Conservation (phyloP, 768 basidiomycete genomes). For the Grammothele lineata region DNA sequence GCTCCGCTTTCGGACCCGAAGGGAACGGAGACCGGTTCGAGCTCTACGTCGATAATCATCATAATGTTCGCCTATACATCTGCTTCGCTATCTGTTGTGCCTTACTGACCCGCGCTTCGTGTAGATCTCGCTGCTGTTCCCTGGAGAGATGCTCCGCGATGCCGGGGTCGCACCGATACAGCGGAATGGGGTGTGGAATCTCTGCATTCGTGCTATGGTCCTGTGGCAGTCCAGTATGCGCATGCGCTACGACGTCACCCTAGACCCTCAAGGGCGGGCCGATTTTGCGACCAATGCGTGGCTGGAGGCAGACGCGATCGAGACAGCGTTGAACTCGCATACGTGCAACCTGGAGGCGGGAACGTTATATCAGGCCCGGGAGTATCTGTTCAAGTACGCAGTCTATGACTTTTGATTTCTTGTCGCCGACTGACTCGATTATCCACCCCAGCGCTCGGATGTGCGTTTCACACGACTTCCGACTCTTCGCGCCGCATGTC, state of each 20-base stretch:
- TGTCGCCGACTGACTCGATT: too few relatives aligned
- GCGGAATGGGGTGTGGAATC: constrained; percentile 69
- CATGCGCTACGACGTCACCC: constrained; percentile 41
- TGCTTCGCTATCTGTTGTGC: neutral
- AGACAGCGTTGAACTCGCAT: constrained; percentile 56
- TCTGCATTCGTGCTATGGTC: constrained; percentile 62
- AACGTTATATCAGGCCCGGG: constrained; percentile 63
- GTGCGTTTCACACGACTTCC: constrained; percentile 66
- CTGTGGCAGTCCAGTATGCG: constrained; percentile 70
- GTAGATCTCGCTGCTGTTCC: constrained; percentile 66
- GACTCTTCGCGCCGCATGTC: constrained; percentile 54
- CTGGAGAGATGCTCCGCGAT: constrained; percentile 51
- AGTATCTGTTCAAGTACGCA: constrained; percentile 71
- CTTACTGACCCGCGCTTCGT: neutral
- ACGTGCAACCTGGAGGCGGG: constrained; percentile 62
- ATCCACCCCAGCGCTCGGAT: constrained; percentile 48
- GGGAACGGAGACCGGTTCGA: too few relatives aligned
- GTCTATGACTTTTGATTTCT: too few relatives aligned
- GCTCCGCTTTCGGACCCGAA: too few relatives aligned
- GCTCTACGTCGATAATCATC: constrained; percentile 54
- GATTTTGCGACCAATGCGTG: constrained; percentile 65
- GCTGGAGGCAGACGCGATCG: constrained; percentile 64
- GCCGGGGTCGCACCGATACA: constrained; percentile 18
- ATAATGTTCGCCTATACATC: constrained; percentile 64
- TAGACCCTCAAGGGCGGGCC: constrained; percentile 45